A percentile compares a stretch with the other conserved stretches of the same genome.
Conservation (phyloP, 2,329 filamentous ascomycete genomes). For the Trichoderma breve region DNA sequence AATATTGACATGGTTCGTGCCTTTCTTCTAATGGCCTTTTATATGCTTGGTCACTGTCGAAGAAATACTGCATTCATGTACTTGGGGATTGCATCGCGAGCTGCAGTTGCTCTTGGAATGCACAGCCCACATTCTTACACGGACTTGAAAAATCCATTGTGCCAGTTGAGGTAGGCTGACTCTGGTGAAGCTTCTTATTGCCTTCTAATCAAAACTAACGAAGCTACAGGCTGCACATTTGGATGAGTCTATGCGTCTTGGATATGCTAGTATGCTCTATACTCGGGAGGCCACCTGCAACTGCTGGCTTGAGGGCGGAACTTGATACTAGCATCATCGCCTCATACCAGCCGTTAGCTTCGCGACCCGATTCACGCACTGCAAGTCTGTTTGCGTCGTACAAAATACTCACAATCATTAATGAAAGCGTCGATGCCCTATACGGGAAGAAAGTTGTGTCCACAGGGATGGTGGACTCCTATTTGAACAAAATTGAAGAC, state of each 20-base stretch:
- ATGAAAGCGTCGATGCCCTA: slow-evolving; percentile 42
- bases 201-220: background rate
- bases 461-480: slow-evolving; percentile 36
- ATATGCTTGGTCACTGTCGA: slow-evolving; percentile 57
- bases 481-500: slow-evolving; percentile 42
- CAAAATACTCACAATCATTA: slow-evolving; percentile 42
- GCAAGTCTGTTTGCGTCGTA: slow-evolving; percentile 41
- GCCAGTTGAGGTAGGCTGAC: slow-evolving; percentile 24
- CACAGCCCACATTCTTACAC: slow-evolving; percentile 41
- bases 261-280: slow-evolving; percentile 41
- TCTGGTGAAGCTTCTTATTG: background rate
- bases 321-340: slow-evolving; percentile 27
- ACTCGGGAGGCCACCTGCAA: slow-evolving; percentile 38
- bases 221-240: slow-evolving; percentile 32
- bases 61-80: slow-evolving; percentile 64
- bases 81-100: slow-evolving; percentile 56
- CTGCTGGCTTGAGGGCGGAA: slow-evolving; percentile 31
- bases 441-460: slow-evolving; percentile 40
- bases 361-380: slow-evolving; percentile 10
- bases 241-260: slow-evolving; percentile 39
- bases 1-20: slow-evolving; percentile 51
- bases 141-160: slow-evolving; percentile 22
- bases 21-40: slow-evolving; percentile 58
- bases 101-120: slow-evolving; percentile 56
- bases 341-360: slow-evolving; percentile 21